Evolutionary conservation across 176 grass and related monocot species (phyloP).

Genomic region (Tillandsia fasciculata): DNA sequence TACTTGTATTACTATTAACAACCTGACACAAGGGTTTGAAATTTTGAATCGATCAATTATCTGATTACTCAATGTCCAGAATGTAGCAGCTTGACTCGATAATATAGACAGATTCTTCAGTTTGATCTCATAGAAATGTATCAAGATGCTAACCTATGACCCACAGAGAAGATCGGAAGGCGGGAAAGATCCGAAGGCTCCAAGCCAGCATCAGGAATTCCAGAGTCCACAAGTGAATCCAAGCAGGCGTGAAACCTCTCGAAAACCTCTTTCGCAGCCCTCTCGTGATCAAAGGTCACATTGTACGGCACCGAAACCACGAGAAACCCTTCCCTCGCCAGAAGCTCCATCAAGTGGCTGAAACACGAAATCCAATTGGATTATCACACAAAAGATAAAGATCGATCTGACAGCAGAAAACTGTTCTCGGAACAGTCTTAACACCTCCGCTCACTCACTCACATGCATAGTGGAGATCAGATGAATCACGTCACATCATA

Average conservation of each 20-base stretch:
- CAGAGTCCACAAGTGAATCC: constrained; percentile 40
- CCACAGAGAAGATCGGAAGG: constrained; percentile 71
- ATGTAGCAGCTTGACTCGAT: neutral
- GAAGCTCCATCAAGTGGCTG: constrained; percentile 75
- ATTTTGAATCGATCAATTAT: neutral
- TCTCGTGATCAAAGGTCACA: constrained; percentile 90
- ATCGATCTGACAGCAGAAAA: neutral
- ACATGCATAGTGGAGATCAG: too few species aligned
- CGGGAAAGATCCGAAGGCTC: constrained; percentile 33
- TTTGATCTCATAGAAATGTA: neutral
- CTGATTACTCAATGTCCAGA: neutral
- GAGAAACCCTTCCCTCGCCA: constrained; percentile 77
- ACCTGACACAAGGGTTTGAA: neutral
- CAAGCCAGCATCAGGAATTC: constrained; percentile 51
- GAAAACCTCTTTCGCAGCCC: constrained; percentile 54
- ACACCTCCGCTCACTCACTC: too few species aligned
- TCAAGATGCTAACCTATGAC: constrained; percentile 50
- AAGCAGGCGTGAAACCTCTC: constrained; percentile 68
- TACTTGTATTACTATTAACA: neutral
- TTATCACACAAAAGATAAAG: neutral
- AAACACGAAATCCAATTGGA: neutral
- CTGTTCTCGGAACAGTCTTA: too few species aligned
- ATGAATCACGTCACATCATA: too few species aligned
- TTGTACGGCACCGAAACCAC: constrained; percentile 81
- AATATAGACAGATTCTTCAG: neutral